Base-by-base conservation (phyloP, 2,329 filamentous ascomycete genomes). In the Trichoderma cornu-damae region DNA sequence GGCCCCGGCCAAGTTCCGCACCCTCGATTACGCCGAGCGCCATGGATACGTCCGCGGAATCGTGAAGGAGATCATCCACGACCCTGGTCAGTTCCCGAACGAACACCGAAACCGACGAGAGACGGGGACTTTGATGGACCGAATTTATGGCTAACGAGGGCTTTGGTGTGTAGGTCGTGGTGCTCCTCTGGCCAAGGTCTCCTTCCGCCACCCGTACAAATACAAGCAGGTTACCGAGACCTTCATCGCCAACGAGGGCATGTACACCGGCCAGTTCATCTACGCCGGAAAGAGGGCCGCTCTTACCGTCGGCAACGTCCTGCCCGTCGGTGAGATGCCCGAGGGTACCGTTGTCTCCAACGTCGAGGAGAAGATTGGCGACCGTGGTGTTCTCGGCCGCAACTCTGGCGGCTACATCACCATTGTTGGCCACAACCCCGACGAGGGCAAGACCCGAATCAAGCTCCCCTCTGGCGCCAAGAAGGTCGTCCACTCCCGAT, bases 231-330 rank as follows among this genome's bases (percentile, higher is more conserved):
- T 91, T 77, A 93, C 88, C 78, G 92, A 99, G 88, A 99, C 94
- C 70, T 96, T 99, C 88, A 99, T 99, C 75, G 94, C 94, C 80
- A 99, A 97, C 82, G 94, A 97, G 85, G 94, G 94, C 83, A 96
- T 97, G 92, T 99, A 97, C 90, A 96, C 94, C 68, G 94, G 94
- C 77, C 94, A 99, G 81, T 99, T 99, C 86, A 91, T 99, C 88
- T 99, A 99, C 81, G 94, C 93, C 75, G 94, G 94, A 77, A 99
- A 99, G 90, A 94, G 96, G 82, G 94, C 94, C 72, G 83, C 88
- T 67, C 86, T 99, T 74, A 97, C 89, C 73, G 87, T 99, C 78
- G 94, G 94, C 79, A 99, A 99, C 85, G 80, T 99, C 75, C 90
- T 99, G 64, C 94, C 94, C 67, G 86, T 99, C 69, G 85, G 86